Percentiles rank a stretch among this genome's conserved stretches.
Evolutionary conservation across 2,329 filamentous ascomycete species (phyloP).

Genomic region (Paracamarosporium sp.): DNA sequence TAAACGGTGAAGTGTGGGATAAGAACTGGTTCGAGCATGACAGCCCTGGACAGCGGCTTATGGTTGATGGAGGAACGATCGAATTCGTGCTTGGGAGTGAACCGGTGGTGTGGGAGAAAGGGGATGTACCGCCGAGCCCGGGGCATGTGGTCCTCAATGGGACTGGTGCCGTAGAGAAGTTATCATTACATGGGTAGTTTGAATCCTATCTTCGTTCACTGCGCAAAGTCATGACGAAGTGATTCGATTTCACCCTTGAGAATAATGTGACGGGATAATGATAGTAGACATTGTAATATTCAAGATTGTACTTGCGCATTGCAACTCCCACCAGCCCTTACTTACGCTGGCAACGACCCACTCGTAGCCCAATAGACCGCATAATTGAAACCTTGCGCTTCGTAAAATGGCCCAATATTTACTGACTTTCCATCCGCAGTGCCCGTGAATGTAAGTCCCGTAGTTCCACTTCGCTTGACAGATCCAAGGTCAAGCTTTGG

Average conservation of each 20-base stretch:
- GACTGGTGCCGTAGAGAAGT: no score
- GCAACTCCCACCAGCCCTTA: no score
- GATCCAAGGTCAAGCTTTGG: conserved; percentile 24
- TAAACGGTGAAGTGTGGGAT: conserved; percentile 69
- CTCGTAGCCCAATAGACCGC: conserved; percentile 30
- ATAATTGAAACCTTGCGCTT: conserved; percentile 35
- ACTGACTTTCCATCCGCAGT: conserved; percentile 24
- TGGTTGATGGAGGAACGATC: conserved; percentile 53
- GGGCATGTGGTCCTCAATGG: conserved; percentile 39
- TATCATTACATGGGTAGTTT: no score
- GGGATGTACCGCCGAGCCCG: conserved; percentile 59
- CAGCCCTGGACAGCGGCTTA: conserved; percentile 56
- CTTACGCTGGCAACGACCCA: conserved; percentile 12
- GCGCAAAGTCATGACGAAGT: no score
- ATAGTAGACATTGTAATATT: no score
- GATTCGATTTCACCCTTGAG: no score
- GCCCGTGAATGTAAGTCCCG: conserved; percentile 22
- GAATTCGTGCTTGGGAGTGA: conserved; percentile 57
- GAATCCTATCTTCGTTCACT: no score
- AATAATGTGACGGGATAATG: no score
- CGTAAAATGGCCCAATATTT: conserved; percentile 28
- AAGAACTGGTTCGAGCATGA: conserved; percentile 70
- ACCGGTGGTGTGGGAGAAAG: conserved; percentile 55
- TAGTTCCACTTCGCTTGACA: conserved; percentile 16
- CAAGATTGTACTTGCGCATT: no score